Evolutionary conservation across 2,329 filamentous ascomycete species (phyloP), one percentile per base, ranked within the genome.

Genomic region (Phialocephala sp.): DNA sequence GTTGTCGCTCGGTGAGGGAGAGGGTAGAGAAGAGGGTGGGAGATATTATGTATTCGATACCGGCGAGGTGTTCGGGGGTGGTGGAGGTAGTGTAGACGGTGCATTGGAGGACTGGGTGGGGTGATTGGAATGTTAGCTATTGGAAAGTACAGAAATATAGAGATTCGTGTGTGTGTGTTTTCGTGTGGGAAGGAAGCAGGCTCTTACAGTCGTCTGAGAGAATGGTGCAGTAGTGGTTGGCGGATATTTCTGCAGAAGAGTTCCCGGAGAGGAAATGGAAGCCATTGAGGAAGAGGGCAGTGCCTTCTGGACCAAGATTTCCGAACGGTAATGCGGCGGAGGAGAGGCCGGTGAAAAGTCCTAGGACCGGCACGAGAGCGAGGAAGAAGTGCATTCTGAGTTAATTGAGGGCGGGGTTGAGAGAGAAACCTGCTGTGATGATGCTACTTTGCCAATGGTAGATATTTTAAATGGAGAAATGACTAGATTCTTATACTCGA

Each of bases 171-270:
- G n/a, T n/a, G n/a, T n/a, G n/a, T n/a, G n/a, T n/a, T n/a, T n/a
- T n/a, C n/a, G n/a, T n/a, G n/a, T n/a, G n/a, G n/a, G n/a, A n/a
- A n/a, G n/a, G n/a, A n/a, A n/a, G n/a, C n/a, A n/a, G n/a, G 3
- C 4, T 8, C 45, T 50, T 20, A 50, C 45, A 84, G 66, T 94
- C 91, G 81, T 76, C 64, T 63, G 84, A 92, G 3, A 95, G 72
- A 72, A 94, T 91, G 0, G 89, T 84, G 75, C 92, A 95, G 78
- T 94, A 95, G 77, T 95, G 92, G 73, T 94, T 92, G 0, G 91
- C 81, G 76, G 94, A 91, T 5, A 95, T 87, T 54, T 82, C 83
- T 14, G 90, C 87, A 1, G 80, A 84, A 0, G 88, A 87, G 52
- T 94, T 90, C 35, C 87, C 83, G 18, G 74, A 89, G 73, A 94